Evolutionary conservation across 2,329 filamentous ascomycete genomes (phyloP).

Genomic region (Verticillium isaacii): DNA sequence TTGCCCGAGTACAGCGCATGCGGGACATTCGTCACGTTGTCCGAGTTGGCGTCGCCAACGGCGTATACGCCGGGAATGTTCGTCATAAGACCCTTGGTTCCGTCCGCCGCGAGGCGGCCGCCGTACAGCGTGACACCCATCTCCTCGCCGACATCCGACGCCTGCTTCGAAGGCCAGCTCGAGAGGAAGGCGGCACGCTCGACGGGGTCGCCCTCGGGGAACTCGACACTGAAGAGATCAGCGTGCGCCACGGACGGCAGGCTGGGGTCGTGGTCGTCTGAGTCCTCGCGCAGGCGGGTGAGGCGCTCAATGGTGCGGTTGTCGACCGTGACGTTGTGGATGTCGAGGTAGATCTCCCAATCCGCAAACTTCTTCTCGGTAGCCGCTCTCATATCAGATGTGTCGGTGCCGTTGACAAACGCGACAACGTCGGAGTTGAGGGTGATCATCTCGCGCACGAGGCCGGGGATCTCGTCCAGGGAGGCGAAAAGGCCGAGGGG

Average conservation of each 20-base stretch:
- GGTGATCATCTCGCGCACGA: conserved; percentile 47
- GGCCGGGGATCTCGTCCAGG: conserved; percentile 33
- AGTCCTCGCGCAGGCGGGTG: conserved; percentile 34
- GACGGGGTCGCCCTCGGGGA: conserved; percentile 37
- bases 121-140: conserved; percentile 41
- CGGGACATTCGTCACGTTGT: conserved; percentile 55
- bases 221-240: conserved; percentile 51
- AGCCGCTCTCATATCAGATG: conserved; percentile 29
- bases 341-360: conserved; percentile 44
- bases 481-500: conserved; percentile 46
- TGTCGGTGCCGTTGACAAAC: conserved; percentile 57
- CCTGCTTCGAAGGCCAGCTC: conserved; percentile 42
- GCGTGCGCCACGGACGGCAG: conserved; percentile 40
- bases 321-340: conserved; percentile 48
- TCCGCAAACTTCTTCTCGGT: conserved; percentile 34
- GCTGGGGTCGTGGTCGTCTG: conserved; percentile 33
- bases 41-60: conserved; percentile 55
- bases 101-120: conserved; percentile 37
- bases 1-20: conserved; percentile 58
- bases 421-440: conserved; percentile 51
- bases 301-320: conserved; percentile 49
- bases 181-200: conserved; percentile 47
- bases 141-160: conserved; percentile 38
- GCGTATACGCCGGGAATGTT: conserved; percentile 52
- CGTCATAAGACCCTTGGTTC: conserved; percentile 38